Evolutionary conservation across 345 rosid genomes (phyloP).

Genomic region (Populus pruinosa): DNA sequence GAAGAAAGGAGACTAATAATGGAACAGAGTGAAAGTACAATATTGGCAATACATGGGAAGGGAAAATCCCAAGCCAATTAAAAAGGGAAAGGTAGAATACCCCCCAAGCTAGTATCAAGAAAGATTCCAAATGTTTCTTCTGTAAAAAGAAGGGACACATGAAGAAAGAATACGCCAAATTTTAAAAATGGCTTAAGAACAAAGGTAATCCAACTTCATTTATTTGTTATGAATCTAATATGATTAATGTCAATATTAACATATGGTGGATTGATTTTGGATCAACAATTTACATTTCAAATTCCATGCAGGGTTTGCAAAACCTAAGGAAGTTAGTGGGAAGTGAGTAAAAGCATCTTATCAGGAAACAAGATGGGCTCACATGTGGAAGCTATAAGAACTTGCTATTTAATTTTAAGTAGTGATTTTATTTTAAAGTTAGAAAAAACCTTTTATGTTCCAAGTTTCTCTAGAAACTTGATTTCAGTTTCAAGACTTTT

Average conservation of each 20-base stretch:
- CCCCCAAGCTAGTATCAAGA: not conserved
- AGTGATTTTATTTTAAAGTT: constrained; percentile 4
- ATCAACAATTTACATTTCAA: not conserved
- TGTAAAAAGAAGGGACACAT: not conserved
- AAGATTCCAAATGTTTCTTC: not conserved
- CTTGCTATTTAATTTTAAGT: not conserved
- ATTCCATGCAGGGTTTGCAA: not conserved
- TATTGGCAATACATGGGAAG: not conserved
- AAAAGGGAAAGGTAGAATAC: not conserved
- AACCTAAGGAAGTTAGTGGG: not conserved
- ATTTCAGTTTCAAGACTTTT: not conserved
- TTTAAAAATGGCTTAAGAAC: not conserved
- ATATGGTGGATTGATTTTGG: not conserved
- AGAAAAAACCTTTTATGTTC: not conserved
- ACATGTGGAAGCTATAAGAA: not conserved
- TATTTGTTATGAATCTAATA: not conserved
- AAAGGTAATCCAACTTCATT: not conserved
- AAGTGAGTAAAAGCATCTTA: not conserved
- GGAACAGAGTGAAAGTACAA: not conserved
- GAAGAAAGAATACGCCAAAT: not conserved
- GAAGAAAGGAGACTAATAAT: not conserved
- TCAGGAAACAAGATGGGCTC: not conserved
- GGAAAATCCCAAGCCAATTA: not conserved
- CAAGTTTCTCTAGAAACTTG: not conserved
- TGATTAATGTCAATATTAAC: not conserved